phyloP scores from a whole-genome alignment of 208 protist species.

The Leishmania tropica region DNA sequence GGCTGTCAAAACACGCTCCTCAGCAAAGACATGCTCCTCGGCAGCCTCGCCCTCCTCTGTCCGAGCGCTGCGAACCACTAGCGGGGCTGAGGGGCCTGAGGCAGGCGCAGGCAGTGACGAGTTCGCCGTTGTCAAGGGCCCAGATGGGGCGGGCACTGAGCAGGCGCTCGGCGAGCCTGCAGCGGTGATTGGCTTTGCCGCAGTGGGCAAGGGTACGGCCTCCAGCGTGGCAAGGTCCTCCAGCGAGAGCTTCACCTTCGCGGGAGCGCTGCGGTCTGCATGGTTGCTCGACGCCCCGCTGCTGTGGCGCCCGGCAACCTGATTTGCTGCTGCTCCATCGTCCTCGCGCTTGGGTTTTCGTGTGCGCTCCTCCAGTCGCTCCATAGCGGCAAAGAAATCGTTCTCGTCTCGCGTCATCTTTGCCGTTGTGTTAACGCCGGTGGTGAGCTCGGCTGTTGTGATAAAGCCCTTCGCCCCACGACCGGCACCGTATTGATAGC shows the following conservation, averaged over 20 bases:
- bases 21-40: conserved; percentile 71
- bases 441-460: conserved; percentile 77
- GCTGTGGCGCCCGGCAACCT: background rate
- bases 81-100: background rate
- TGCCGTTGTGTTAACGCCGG: conserved; percentile 19
- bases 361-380: conserved; percentile 54
- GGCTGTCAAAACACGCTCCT: conserved; percentile 73
- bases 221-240: conserved; percentile 51
- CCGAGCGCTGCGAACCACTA: conserved; percentile 69
- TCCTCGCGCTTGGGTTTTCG: conserved; percentile 12
- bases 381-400: conserved; percentile 52
- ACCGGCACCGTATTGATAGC: conserved; percentile 79
- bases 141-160: background rate
- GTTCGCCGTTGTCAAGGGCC: background rate
- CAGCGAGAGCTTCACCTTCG: conserved; percentile 37
- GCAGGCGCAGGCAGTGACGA: background rate
- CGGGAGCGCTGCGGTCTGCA: background rate
- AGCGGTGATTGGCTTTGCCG: background rate
- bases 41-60: conserved; percentile 66
- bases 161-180: background rate
- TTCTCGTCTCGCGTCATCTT: conserved; percentile 48
- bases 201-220: background rate
- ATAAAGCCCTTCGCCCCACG: conserved; percentile 78
- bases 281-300: background rate
- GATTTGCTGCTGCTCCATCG: background rate